These are phyloP conservation scores for Populus davidiana DNA, from an alignment of 345 rosid species.

Conservation along the genomic window DNA sequence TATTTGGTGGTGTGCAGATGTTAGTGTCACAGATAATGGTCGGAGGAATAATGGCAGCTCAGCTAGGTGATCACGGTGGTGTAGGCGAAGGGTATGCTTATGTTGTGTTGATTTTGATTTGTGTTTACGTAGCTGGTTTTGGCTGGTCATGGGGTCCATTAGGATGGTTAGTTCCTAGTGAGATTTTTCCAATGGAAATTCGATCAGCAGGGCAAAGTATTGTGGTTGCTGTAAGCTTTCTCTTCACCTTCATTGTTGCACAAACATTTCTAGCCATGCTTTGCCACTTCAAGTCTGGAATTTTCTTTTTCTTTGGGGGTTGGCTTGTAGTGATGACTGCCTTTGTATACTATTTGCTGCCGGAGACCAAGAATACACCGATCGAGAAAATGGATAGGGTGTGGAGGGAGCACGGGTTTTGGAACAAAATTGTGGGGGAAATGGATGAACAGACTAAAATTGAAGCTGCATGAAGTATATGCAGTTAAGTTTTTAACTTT, in stretches of 20 bases:
- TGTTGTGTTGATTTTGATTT: constrained; percentile 39
- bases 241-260: constrained; percentile 53
- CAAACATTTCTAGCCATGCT: constrained; percentile 57
- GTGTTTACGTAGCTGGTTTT: constrained; percentile 55
- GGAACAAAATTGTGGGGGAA: constrained; percentile 45
- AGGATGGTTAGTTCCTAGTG: constrained; percentile 72
- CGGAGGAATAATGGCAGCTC: constrained; percentile 26
- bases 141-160: constrained; percentile 76
- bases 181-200: constrained; percentile 57
- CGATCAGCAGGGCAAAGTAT: constrained; percentile 58
- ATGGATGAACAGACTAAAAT: constrained; percentile 18
- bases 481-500: too few species aligned
- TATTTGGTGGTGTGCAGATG: constrained; percentile 14
- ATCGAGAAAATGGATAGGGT: constrained; percentile 56
- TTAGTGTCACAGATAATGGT: constrained; percentile 18
- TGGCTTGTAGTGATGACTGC: constrained; percentile 57
- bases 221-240: constrained; percentile 52
- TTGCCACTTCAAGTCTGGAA: constrained; percentile 56
- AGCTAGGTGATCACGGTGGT: constrained; percentile 32
- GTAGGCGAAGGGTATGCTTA: constrained; percentile 30
- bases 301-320: constrained; percentile 54
- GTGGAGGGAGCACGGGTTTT: constrained; percentile 52
- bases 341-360: constrained; percentile 45
- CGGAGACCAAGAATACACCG: constrained; percentile 61
- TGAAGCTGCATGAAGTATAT: constrained; percentile 4